phyloP scores from a whole-genome alignment of 805 yeast genomes.

The Saccharomycopsis fibuligera region DNA sequence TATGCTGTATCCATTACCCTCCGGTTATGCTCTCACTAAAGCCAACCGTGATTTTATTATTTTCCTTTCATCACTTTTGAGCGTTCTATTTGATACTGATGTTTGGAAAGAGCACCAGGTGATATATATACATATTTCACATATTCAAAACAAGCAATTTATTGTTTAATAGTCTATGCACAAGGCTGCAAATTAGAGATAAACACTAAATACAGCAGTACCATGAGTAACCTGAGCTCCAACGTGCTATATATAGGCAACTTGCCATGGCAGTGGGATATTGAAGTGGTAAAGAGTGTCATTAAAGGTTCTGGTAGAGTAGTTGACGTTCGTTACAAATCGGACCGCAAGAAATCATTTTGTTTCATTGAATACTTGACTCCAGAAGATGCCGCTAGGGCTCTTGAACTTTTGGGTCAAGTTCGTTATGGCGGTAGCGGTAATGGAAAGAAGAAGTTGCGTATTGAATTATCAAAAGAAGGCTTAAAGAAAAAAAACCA shows the following conservation, averaged over 20 bases:
- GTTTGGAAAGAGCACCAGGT: too few species aligned
- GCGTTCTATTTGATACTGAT: too few species aligned
- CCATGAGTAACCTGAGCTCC: conserved; percentile 24
- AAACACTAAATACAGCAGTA: too few species aligned
- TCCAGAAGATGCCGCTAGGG: conserved; percentile 48
- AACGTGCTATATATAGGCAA: conserved; percentile 53
- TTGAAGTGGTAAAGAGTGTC: conserved; percentile 51
- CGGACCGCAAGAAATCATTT: conserved; percentile 55
- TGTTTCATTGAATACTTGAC: conserved; percentile 54
- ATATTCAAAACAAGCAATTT: too few species aligned
- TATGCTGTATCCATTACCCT: too few species aligned
- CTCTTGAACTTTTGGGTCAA: conserved; percentile 38
- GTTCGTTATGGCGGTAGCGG: conserved; percentile 39
- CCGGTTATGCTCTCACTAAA: too few species aligned
- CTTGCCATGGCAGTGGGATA: conserved; percentile 69
- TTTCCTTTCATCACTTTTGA: too few species aligned
- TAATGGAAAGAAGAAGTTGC: conserved; percentile 42
- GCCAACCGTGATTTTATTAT: too few species aligned
- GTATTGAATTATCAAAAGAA: conserved; percentile 59
- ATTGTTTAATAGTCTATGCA: too few species aligned
- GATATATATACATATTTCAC: too few species aligned
- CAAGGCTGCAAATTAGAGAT: not conserved
- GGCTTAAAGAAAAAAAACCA: conserved; percentile 38
- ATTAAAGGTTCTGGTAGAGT: conserved; percentile 71
- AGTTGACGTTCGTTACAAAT: conserved; percentile 58